These are phyloP conservation scores for Coprinopsis cinerea DNA, from an alignment of 768 basidiomycete genomes.

Conservation along the genomic window DNA sequence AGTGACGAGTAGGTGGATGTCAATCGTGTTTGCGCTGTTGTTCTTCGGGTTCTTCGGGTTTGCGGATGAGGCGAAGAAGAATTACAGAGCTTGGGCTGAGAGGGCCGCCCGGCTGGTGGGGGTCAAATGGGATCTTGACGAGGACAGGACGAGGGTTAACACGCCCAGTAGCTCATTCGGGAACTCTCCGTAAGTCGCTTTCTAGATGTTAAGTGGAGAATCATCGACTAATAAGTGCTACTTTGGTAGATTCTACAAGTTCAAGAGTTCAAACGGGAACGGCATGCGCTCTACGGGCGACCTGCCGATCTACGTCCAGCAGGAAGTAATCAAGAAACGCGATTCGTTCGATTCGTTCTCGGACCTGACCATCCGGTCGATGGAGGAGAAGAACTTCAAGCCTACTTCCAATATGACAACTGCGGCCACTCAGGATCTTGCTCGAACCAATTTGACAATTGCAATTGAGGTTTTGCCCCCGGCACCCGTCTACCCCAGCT, in stretches of 20 bases:
- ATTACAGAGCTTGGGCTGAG: constrained; percentile 25
- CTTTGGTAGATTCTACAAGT: neutral
- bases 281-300: constrained; percentile 4
- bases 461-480: no score
- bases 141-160: neutral
- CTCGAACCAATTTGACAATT: neutral
- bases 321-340: constrained; percentile 23
- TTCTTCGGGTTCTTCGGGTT: constrained; percentile 60
- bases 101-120: neutral
- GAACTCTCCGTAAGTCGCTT: constrained; percentile 4
- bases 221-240: neutral
- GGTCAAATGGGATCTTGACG: neutral
- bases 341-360: constrained; percentile 23
- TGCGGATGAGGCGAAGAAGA: constrained; percentile 42
- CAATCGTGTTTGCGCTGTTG: constrained; percentile 34
- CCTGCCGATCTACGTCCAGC: constrained; percentile 20
- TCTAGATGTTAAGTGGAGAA: neutral
- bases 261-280: constrained; percentile 2
- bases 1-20: constrained; percentile 35
- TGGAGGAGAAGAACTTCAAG: constrained; percentile 4
- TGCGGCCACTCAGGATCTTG: no score
- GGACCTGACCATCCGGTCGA: constrained; percentile 12
- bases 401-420: no score
- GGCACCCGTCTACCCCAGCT: constrained; percentile 2
- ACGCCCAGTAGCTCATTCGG: neutral